phyloP scores from a whole-genome alignment of 1,284 basidiomycete genomes.

The Naganishia cerealis region DNA sequence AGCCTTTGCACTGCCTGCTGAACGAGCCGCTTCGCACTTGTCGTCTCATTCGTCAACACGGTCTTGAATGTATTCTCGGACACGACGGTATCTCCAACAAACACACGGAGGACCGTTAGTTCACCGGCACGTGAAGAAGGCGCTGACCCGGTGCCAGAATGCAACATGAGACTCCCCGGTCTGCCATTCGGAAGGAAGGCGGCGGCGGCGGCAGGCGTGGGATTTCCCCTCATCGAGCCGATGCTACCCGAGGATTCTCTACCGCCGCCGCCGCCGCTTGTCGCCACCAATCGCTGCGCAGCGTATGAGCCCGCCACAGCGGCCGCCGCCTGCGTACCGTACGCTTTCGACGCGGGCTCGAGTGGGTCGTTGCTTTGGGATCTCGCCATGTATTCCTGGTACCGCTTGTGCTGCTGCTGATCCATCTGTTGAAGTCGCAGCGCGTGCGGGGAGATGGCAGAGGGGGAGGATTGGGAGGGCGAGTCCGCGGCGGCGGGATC shows the following conservation, averaged over 20 bases:
- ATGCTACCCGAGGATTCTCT: background rate
- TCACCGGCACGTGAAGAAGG: constrained; percentile 64
- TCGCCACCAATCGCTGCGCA: constrained; percentile 42
- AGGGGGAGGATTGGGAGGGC: constrained; percentile 39
- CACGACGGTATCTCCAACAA: constrained; percentile 76
- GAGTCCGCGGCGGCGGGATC: constrained; percentile 25
- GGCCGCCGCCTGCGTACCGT: constrained; percentile 42
- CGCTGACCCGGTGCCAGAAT: constrained; percentile 55
- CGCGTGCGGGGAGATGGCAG: constrained; percentile 56
- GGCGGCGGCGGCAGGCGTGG: background rate
- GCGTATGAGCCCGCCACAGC: constrained; percentile 49
- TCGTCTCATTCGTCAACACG: constrained; percentile 82
- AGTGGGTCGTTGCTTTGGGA: constrained; percentile 67
- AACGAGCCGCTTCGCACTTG: constrained; percentile 78
- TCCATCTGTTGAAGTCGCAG: constrained; percentile 79
- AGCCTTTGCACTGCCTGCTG: constrained; percentile 92
- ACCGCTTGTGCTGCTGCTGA: constrained; percentile 81
- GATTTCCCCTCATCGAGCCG: too few species aligned
- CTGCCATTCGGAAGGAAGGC: constrained; percentile 39
- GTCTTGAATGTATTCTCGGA: constrained; percentile 98
- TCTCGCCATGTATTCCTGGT: constrained; percentile 80
- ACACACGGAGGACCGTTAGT: constrained; percentile 89
- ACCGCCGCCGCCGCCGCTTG: constrained; percentile 28
- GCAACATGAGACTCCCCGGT: constrained; percentile 58
- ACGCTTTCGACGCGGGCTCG: constrained; percentile 34